Percentiles rank a stretch among this genome's conserved stretches.
Conservation (phyloP, 1,284 basidiomycete genomes). For the Pyrrhoderma noxium region DNA sequence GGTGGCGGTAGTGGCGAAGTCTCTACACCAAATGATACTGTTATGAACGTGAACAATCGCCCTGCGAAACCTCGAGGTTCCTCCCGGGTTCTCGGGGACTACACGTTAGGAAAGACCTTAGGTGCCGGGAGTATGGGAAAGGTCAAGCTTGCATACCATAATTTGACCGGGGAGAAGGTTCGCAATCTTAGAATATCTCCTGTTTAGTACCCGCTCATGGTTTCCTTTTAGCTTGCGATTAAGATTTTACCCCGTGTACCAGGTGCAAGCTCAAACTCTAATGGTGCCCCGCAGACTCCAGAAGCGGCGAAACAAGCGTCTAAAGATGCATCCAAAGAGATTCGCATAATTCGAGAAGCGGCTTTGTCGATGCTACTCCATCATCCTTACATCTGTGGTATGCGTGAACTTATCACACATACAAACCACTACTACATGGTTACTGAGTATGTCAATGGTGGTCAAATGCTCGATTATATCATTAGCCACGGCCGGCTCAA, state of each 20-base stretch:
- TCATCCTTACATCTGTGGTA: conserved; percentile 98
- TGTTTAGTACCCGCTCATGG: background rate
- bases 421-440: conserved; percentile 99
- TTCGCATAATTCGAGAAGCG: conserved; percentile 92
- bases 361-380: conserved; percentile 90
- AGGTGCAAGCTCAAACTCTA: conserved; percentile 36
- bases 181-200: conserved; percentile 23
- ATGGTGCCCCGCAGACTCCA: conserved; percentile 38
- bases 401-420: conserved; percentile 97
- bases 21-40: background rate
- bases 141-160: conserved; percentile 93
- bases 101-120: conserved; percentile 93
- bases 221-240: conserved; percentile 71
- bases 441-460: conserved; percentile 96
- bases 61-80: conserved; percentile 12
- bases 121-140: conserved; percentile 99
- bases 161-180: conserved; percentile 88
- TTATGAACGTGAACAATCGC: background rate
- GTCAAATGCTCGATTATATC: conserved; percentile 99
- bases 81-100: conserved; percentile 83
- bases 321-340: conserved; percentile 95
- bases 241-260: conserved; percentile 88
- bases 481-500: conserved; percentile 96
- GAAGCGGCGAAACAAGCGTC: conserved; percentile 72
- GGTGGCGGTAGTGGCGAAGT: background rate